Evolutionary conservation across 2,329 filamentous ascomycete species (phyloP), one percentile per base, ranked within the genome.

Genomic region (Trichoderma sp.): DNA sequence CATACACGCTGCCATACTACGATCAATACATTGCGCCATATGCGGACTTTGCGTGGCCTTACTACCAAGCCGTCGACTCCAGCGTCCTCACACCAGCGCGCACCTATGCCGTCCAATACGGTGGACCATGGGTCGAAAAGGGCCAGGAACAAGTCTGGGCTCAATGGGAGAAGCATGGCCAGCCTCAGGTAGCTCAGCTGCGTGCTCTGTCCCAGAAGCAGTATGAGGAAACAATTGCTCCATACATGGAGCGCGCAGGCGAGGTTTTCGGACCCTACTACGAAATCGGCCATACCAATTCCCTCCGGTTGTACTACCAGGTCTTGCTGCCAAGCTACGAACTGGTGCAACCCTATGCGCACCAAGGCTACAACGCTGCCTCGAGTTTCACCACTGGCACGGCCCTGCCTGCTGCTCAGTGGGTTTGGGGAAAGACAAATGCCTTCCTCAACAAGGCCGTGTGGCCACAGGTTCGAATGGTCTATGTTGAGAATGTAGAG

Each of bases 401-500:
- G 2, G 90, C 90, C 14, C 83, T 97, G 67, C 95, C 95, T 1
- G 89, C 92, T 61, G 87, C 89, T 6, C 87, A 89, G 71, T 93
- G 90, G 85, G 89, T 88, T 3, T 93, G 92, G 87, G 89, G 90
- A 71, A 90, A 90, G 72, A 88, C 88, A 0, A 88, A 90, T 72
- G 83, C 87, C 14, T 95, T 98, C 78, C 83, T 97, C 39, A 89
- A 94, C 72, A 88, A 89, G 61, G 91, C 90, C 2, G 84, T 98
- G 18, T 96, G 93, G 91, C 95, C 95, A 2, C 91, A 92, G 74
- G 74, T 98, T 12, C 90, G 92, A 30, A 87, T 92, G 15, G 83
- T 98, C 6, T 98, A 98, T 78, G 89, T 91, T 12, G 91, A 97
- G 78, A 97, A 97, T 76, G 95, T 99, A 4, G 95, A 98, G 83